phyloP scores from a whole-genome alignment of 208 protist genomes.

The Acanthamoeba sp. region DNA sequence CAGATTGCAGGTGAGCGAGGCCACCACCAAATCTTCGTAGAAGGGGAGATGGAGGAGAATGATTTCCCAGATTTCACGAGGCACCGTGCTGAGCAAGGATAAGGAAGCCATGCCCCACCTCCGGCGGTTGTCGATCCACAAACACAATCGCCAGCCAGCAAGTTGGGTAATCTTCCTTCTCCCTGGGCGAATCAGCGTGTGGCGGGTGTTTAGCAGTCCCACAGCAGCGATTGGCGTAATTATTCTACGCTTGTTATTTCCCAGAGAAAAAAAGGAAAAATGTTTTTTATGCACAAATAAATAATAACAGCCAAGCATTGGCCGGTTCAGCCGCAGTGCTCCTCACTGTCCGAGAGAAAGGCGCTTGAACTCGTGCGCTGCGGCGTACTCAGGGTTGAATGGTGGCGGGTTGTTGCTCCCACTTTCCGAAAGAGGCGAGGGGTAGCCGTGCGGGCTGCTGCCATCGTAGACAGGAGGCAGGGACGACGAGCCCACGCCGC shows the following conservation, averaged over 20 bases:
- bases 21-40: slow-evolving; percentile 9
- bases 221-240: too few species aligned
- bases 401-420: background rate
- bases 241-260: too few species aligned
- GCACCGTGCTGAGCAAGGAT: background rate
- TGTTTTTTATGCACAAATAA: too few species aligned
- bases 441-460: background rate
- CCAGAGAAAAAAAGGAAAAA: too few species aligned
- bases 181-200: too few species aligned
- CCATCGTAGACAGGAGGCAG: background rate
- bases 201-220: too few species aligned
- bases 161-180: too few species aligned
- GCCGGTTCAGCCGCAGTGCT: background rate
- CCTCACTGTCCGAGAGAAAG: background rate
- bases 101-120: background rate
- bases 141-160: background rate
- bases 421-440: background rate
- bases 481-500: background rate
- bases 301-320: background rate
- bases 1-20: background rate
- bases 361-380: background rate
- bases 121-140: background rate
- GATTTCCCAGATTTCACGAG: slow-evolving; percentile 14
- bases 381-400: slow-evolving; percentile 24
- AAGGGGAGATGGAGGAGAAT: background rate